Percentiles rank a stretch among this genome's conserved stretches.
These are phyloP conservation scores for Avicennia marina DNA, from an alignment of 257 asterid species.

Conservation along the genomic window DNA sequence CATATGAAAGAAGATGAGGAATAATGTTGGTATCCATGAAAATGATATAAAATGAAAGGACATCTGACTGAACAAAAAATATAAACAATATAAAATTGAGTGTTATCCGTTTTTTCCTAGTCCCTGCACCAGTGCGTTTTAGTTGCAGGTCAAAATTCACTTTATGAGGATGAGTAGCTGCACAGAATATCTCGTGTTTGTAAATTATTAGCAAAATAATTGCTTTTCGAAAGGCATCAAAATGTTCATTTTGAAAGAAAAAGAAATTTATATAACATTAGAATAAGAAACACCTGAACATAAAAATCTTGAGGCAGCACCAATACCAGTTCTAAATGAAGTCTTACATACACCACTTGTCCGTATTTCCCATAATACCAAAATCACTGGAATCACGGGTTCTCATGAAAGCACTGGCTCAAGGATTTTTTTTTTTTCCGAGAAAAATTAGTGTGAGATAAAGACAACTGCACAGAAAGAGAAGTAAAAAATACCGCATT, in stretches of 20 bases:
- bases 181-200: not conserved
- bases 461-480: not conserved
- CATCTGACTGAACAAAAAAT: not conserved
- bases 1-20: not conserved
- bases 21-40: not conserved
- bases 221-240: not conserved
- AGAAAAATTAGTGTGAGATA: not conserved
- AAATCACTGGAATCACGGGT: not conserved
- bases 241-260: not conserved
- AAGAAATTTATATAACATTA: not conserved
- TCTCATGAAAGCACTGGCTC: not conserved
- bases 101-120: not conserved
- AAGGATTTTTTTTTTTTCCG: not conserved
- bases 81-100: not conserved
- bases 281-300: not conserved
- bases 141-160: not conserved
- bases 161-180: not conserved
- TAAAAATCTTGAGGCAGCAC: not conserved
- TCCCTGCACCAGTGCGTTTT: not conserved
- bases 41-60: not conserved
- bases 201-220: not conserved
- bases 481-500: not conserved
- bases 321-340: conserved; percentile 2
- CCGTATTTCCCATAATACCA: not conserved
- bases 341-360: not conserved